phyloP scores from a whole-genome alignment of 148 eudicot genomes.

The Salicornia ramosissima region DNA sequence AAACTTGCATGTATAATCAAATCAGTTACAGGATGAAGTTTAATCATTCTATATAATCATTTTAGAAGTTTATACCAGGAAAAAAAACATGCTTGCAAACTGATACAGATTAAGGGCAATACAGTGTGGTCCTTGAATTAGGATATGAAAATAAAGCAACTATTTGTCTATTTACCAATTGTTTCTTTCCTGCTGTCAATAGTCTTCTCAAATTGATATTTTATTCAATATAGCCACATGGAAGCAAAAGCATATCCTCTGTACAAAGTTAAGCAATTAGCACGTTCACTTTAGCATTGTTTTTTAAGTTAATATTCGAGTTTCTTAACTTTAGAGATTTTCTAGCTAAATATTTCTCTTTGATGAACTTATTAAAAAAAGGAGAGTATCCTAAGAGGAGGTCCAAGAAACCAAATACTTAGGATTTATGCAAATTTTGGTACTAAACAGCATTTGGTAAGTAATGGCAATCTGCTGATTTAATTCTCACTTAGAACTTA shows the following conservation, averaged over 20 bases:
- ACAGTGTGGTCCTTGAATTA: neutral
- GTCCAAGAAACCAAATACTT: neutral
- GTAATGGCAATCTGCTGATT: too few relatives aligned
- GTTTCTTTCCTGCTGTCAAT: neutral
- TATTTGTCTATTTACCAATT: neutral
- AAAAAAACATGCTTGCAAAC: neutral
- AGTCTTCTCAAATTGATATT: neutral
- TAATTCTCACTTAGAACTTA: neutral
- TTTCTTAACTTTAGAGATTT: neutral
- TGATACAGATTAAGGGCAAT: neutral
- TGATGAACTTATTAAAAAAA: constrained; percentile 1
- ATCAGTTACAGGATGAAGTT: constrained; percentile 12
- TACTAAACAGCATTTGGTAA: neutral
- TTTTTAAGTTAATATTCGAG: neutral
- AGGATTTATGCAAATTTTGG: neutral
- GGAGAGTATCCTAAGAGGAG: neutral
- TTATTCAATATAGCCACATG: neutral
- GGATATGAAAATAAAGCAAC: neutral
- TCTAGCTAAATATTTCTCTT: neutral
- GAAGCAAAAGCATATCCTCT: neutral
- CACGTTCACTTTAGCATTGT: neutral
- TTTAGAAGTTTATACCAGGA: neutral
- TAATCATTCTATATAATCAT: neutral
- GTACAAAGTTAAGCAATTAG: neutral
- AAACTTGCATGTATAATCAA: constrained; percentile 23